phyloP scores from a whole-genome alignment of 129 eudicot genomes.

The Silybum marianum region DNA sequence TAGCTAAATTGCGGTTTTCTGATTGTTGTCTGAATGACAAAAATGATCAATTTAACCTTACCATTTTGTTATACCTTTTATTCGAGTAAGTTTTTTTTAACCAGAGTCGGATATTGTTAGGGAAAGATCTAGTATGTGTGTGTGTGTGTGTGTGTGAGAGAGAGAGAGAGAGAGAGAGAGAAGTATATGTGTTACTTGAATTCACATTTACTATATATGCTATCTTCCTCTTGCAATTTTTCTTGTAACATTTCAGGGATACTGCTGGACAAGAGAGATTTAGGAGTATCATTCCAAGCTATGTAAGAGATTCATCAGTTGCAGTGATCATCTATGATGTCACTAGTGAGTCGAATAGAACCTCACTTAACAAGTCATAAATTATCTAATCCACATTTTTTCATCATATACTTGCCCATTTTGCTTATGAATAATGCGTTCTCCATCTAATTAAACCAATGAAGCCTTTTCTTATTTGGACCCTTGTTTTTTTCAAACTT shows the following conservation, averaged over 20 bases:
- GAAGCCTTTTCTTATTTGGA: neutral
- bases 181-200: too few relatives aligned
- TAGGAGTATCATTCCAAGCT: slow-evolving; percentile 94
- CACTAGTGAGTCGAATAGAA: slow-evolving; percentile 62
- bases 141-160: too few relatives aligned
- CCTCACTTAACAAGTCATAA: neutral
- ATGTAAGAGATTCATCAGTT: slow-evolving; percentile 92
- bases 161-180: too few relatives aligned
- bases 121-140: neutral
- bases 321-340: slow-evolving; percentile 85
- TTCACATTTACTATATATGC: too few relatives aligned
- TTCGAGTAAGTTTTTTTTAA: neutral
- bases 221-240: neutral
- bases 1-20: neutral
- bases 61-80: too few relatives aligned
- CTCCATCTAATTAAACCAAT: too few relatives aligned
- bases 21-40: neutral
- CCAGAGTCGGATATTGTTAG: neutral
- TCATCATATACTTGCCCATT: neutral
- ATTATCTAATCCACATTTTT: neutral
- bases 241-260: slow-evolving; percentile 56
- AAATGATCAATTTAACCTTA: too few relatives aligned
- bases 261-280: slow-evolving; percentile 97
- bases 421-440: neutral
- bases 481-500: neutral